Evolutionary conservation across 192 early-diverging fungal species (phyloP).

Genomic region (Funneliformis geosporum): DNA sequence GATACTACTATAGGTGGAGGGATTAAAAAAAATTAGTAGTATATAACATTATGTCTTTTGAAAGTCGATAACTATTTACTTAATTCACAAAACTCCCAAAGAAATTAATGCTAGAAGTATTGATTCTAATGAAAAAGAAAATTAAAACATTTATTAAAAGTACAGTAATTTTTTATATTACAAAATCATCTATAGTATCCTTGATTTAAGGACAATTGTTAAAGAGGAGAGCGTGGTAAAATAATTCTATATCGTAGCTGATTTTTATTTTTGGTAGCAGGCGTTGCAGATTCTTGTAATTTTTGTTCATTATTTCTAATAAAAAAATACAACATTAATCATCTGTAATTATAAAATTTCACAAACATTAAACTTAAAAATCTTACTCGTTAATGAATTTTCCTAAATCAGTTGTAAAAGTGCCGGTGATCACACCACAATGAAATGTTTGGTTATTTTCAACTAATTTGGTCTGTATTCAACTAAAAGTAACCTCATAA

Average conservation of each 20-base stretch:
- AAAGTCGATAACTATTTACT: neutral
- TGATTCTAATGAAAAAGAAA: neutral
- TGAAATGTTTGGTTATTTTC: neutral
- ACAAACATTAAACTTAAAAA: neutral
- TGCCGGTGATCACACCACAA: neutral
- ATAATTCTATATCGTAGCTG: neutral
- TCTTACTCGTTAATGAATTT: neutral
- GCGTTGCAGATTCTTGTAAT: neutral
- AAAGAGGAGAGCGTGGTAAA: neutral
- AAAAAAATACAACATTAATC: neutral
- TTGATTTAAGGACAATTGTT: neutral
- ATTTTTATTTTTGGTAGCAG: neutral
- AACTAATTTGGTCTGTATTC: neutral
- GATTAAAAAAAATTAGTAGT: neutral
- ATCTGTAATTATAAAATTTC: too few species aligned
- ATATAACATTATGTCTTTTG: neutral
- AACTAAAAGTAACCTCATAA: neutral
- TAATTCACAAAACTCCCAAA: neutral
- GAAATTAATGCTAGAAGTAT: neutral
- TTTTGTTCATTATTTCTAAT: neutral
- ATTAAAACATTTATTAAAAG: neutral
- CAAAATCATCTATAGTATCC: too few species aligned
- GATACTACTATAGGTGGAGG: neutral
- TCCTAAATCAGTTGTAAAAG: neutral
- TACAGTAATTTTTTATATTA: neutral